A percentile compares a stretch with the other conserved stretches of the same genome.
Evolutionary conservation across 345 rosid genomes (phyloP).

Genomic region (Atalantia buxifolia): DNA sequence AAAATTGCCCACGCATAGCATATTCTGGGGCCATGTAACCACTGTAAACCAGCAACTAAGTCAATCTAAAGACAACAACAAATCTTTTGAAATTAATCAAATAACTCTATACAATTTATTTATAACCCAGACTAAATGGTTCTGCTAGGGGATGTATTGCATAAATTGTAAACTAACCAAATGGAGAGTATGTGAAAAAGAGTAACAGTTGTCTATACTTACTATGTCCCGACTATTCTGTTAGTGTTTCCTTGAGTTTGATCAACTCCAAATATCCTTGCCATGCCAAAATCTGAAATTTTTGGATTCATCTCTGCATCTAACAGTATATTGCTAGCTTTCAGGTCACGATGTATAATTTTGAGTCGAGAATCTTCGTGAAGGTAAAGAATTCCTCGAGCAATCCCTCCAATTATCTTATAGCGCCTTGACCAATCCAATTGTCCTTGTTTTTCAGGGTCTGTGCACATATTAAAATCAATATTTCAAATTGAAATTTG

Average conservation of each 20-base stretch:
- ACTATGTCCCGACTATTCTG: conserved; percentile 37
- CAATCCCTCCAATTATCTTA: conserved; percentile 54
- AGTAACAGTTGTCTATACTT: conserved; percentile 3
- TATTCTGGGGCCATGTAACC: conserved; percentile 40
- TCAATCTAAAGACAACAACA: neutral
- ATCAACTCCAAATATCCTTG: conserved; percentile 34
- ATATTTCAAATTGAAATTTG: neutral
- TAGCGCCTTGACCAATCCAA: conserved; percentile 45
- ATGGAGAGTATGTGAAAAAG: neutral
- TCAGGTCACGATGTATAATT: conserved; percentile 56
- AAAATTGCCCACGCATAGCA: conserved; percentile 31
- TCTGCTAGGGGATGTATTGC: neutral
- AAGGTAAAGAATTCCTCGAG: conserved; percentile 52
- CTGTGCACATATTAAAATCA: conserved; percentile 15
- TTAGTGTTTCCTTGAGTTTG: conserved; percentile 33
- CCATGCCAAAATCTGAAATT: conserved; percentile 45
- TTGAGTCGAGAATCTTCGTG: conserved; percentile 47
- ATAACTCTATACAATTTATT: neutral
- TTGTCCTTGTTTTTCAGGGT: conserved; percentile 22
- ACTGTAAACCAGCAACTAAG: neutral
- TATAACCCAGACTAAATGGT: neutral
- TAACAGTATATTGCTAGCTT: conserved; percentile 29
- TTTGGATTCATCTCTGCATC: conserved; percentile 33
- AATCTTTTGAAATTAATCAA: neutral
- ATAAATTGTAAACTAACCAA: neutral